phyloP scores from a whole-genome alignment of 202 grass and related monocot species.

The Setaria viridis region DNA sequence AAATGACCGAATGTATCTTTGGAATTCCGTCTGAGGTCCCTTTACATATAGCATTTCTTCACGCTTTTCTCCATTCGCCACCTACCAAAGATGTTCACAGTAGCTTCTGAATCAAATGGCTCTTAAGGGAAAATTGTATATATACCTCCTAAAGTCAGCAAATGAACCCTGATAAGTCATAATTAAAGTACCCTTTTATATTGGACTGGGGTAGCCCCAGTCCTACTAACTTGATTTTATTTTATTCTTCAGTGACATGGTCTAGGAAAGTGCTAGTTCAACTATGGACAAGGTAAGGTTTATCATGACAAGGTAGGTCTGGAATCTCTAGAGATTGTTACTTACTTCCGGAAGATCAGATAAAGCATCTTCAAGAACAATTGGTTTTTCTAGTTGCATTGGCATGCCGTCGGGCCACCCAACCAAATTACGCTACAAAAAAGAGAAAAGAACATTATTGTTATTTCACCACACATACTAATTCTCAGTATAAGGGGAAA shows the following conservation, averaged over 20 bases:
- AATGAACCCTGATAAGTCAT: neutral
- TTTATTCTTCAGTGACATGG: neutral
- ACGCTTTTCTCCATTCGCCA: slow-evolving; percentile 66
- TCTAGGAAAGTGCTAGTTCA: neutral
- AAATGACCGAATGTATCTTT: slow-evolving; percentile 84
- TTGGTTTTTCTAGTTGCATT: slow-evolving; percentile 70
- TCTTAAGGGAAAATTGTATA: neutral
- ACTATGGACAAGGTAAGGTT: neutral
- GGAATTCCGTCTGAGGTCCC: slow-evolving; percentile 81
- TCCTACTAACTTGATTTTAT: neutral
- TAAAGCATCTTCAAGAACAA: slow-evolving; percentile 88
- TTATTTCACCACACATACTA: slow-evolving; percentile 22
- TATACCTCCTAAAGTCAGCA: neutral
- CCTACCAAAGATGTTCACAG: slow-evolving; percentile 57
- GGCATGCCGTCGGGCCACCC: slow-evolving; percentile 60
- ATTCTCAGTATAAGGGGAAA: neutral
- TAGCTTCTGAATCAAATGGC: slow-evolving; percentile 40
- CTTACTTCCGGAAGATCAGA: slow-evolving; percentile 92
- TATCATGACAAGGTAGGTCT: neutral
- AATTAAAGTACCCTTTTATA: slow-evolving; percentile 1
- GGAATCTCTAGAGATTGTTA: slow-evolving; percentile 34
- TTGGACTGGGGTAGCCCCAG: neutral
- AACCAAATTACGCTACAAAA: slow-evolving; percentile 80
- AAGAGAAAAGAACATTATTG: slow-evolving; percentile 35
- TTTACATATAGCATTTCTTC: slow-evolving; percentile 87